A percentile compares a stretch with the other conserved stretches of the same genome.
Conservation (phyloP, 2,329 filamentous ascomycete species). For the Magnaporthiopsis rhizophila region DNA sequence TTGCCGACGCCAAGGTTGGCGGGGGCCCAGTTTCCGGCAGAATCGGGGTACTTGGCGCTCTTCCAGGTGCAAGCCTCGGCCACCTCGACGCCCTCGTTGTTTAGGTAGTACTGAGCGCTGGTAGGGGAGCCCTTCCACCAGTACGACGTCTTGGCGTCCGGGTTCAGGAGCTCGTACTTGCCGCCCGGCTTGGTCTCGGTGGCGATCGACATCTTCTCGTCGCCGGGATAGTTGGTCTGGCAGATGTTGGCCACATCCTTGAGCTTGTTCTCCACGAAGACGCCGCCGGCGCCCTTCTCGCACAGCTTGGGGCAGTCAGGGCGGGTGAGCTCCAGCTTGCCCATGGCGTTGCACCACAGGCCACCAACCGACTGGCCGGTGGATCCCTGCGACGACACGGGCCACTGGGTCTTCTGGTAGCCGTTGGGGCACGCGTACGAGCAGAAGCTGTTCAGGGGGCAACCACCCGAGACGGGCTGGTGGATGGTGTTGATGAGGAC, state of each 20-base stretch:
- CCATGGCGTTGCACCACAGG: constrained; percentile 64
- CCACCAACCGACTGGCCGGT: constrained; percentile 84
- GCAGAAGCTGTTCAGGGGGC: constrained; percentile 63
- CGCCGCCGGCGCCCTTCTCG: constrained; percentile 59
- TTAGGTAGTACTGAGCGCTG: constrained; percentile 95
- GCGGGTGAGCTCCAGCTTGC: constrained; percentile 73
- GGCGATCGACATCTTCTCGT: constrained; percentile 80
- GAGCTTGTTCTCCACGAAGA: constrained; percentile 71
- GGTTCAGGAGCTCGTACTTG: constrained; percentile 62
- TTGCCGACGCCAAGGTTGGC: constrained; percentile 77
- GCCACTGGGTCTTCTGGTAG: constrained; percentile 91
- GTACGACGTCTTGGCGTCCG: constrained; percentile 66
- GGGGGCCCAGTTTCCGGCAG: constrained; percentile 78
- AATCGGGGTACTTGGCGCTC: constrained; percentile 37
- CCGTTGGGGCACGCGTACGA: constrained; percentile 90
- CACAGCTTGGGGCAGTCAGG: constrained; percentile 62
- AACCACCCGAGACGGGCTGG: constrained; percentile 54
- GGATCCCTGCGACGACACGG: constrained; percentile 59
- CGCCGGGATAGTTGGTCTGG: constrained; percentile 94
- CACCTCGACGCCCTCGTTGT: constrained; percentile 63
- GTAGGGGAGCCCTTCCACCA: constrained; percentile 66
- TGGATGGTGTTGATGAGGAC: constrained; percentile 57
- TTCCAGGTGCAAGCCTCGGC: constrained; percentile 71
- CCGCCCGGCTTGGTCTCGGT: constrained; percentile 53
- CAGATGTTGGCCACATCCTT: constrained; percentile 62